Conservation (phyloP, 108 stramenopile genomes). For the Chaetoceros muelleri region DNA sequence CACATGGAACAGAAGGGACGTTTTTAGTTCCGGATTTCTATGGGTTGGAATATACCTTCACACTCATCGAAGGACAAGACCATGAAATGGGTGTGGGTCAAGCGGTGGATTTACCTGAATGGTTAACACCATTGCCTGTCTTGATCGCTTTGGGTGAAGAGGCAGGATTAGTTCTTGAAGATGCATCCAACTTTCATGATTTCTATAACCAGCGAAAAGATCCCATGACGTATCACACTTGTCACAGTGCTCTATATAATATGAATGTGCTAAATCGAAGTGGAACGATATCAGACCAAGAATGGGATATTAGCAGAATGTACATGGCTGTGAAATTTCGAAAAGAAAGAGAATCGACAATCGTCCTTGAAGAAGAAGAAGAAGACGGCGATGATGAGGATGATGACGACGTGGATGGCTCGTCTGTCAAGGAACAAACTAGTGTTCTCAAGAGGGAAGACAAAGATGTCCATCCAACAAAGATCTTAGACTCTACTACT, state of each 20-base stretch:
- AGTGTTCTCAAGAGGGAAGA: no score
- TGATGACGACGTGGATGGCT: slow-evolving; percentile 17
- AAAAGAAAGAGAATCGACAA: slow-evolving; percentile 70
- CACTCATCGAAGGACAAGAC: slow-evolving; percentile 68
- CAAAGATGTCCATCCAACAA: no score
- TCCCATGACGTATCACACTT: slow-evolving; percentile 32
- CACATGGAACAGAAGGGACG: slow-evolving; percentile 8
- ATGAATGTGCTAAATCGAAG: slow-evolving; percentile 78
- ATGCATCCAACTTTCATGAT: slow-evolving; percentile 73
- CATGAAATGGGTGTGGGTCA: slow-evolving; percentile 73
- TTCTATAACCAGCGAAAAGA: slow-evolving; percentile 61
- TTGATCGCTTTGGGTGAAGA: slow-evolving; percentile 50
- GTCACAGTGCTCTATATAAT: slow-evolving; percentile 63
- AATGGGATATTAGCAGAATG: slow-evolving; percentile 81
- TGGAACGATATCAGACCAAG: slow-evolving; percentile 66
- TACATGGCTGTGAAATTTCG: slow-evolving; percentile 81
- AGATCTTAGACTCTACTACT: no score
- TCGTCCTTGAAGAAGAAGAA: slow-evolving; percentile 47
- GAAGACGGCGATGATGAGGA: slow-evolving; percentile 47
- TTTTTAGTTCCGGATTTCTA: slow-evolving; percentile 46
- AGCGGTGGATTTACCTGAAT: slow-evolving; percentile 82
- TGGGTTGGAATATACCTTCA: slow-evolving; percentile 82
- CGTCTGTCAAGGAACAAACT: no score
- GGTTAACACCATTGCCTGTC: slow-evolving; percentile 72
- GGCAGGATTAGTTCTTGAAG: slow-evolving; percentile 66